These are phyloP conservation scores for Lachancea meyersii DNA, from an alignment of 805 yeast genomes.

Conservation along the genomic window DNA sequence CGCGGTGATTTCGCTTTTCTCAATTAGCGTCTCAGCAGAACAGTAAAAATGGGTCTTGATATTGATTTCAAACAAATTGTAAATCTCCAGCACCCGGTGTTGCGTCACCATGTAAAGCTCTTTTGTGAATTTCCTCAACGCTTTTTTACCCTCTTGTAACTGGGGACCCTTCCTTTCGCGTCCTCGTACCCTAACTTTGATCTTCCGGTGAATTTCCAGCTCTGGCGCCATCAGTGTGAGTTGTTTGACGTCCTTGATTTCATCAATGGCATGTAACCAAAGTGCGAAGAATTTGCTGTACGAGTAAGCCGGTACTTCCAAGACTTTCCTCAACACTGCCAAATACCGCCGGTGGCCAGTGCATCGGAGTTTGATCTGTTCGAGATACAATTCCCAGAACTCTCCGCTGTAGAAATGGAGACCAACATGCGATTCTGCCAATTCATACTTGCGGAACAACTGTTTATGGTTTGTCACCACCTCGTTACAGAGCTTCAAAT, in stretches of 20 bases:
- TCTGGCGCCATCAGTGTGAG: slow-evolving; percentile 20
- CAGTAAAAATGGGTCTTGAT: slow-evolving; percentile 24
- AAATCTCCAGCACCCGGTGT: slow-evolving; percentile 26
- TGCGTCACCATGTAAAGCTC: slow-evolving; percentile 30
- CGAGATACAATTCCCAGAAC: slow-evolving; percentile 32
- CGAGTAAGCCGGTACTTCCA: slow-evolving; percentile 30
- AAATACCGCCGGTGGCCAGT: slow-evolving; percentile 18
- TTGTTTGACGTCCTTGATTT: slow-evolving; percentile 25
- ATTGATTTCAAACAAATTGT: slow-evolving; percentile 29
- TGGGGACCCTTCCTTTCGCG: slow-evolving; percentile 30
- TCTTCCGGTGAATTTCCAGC: slow-evolving; percentile 21
- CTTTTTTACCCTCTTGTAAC: slow-evolving; percentile 31
- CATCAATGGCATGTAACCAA: slow-evolving; percentile 29
- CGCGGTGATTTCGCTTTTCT: slow-evolving; percentile 18
- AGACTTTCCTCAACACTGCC: slow-evolving; percentile 24
- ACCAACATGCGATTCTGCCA: slow-evolving; percentile 30
- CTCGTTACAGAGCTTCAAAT: slow-evolving; percentile 29
- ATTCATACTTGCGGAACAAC: slow-evolving; percentile 26
- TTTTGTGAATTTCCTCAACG: slow-evolving; percentile 26
- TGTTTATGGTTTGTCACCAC: slow-evolving; percentile 18
- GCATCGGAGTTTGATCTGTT: slow-evolving; percentile 23
- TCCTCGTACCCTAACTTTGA: slow-evolving; percentile 20
- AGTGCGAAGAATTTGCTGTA: slow-evolving; percentile 29
- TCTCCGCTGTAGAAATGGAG: slow-evolving; percentile 32
- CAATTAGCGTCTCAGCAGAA: slow-evolving; percentile 24